Evolutionary conservation across 345 rosid genomes (phyloP), one percentile per base, ranked within the genome.

Genomic region (Aegle marmelos): DNA sequence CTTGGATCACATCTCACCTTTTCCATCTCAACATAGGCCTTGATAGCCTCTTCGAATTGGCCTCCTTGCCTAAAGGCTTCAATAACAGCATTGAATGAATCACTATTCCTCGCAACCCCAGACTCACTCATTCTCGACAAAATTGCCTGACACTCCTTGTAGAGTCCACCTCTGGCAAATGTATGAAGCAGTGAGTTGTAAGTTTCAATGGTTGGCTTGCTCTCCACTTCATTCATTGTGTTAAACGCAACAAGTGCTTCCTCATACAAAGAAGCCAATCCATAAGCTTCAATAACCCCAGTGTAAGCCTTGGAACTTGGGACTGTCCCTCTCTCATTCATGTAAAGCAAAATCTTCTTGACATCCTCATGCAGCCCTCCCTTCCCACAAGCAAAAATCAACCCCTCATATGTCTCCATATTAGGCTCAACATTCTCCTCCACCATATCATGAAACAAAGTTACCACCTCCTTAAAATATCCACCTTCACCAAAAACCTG

Each of bases 401-500:
- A 87, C 59, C 98, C 98, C 86, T 95, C 99, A 58, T 87, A 95
- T 56, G 98, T 95, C 65, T 83, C 93, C 95, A 90, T 90, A 78
- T 90, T 89, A 17, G 99, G 96, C 84, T 92, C 90, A 59, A 95
- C 89, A 79, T 88, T 92, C 87, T 95, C 99, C 84, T 95, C 99
- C 74, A 90, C 90, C 97, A 95, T 92, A 83, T 95, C 98, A 82
- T 87, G 91, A 85, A 93, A 95, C 88, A 95, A 86, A 70, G 99
- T 91, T 39, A 95, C 96, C 71, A 92, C 98, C 93, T 95, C 98
- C 89, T 93, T 90, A 76, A 93, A 92, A 86, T 92, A 95, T 79
- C 97, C 99, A 82, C 98, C 98, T 84, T 95, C 94, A 59, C 97
- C 97, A 63, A 95, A 95, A 39, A 92, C 98, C 72, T 90, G 88